Percentiles rank a stretch among this genome's conserved stretches.
Evolutionary conservation across 805 yeast species (phyloP).

Genomic region (Cyberlindnera petersonii): DNA sequence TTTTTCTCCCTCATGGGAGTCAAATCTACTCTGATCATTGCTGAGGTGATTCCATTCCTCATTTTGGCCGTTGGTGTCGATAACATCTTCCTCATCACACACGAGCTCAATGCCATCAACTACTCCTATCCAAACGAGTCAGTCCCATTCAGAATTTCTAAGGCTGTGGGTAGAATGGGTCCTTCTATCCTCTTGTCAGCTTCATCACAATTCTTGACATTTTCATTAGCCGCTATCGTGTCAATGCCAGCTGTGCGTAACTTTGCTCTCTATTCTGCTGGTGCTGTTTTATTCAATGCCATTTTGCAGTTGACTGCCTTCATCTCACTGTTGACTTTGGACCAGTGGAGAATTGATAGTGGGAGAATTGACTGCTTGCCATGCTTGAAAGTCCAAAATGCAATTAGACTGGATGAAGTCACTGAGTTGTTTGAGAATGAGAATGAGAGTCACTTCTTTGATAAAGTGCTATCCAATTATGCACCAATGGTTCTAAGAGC

Average conservation of each 20-base stretch:
- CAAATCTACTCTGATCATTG: constrained; percentile 86
- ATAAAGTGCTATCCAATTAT: constrained; percentile 38
- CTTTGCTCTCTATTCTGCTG: constrained; percentile 87
- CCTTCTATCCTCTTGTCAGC: constrained; percentile 84
- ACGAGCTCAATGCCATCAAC: constrained; percentile 62
- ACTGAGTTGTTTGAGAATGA: constrained; percentile 27
- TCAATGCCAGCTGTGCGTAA: constrained; percentile 95
- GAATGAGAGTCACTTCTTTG: constrained; percentile 33
- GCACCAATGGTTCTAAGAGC: constrained; percentile 56
- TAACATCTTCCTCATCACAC: constrained; percentile 81
- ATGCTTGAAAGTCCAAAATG: constrained; percentile 36
- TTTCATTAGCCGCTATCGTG: constrained; percentile 72
- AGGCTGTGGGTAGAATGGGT: constrained; percentile 70
- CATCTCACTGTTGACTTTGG: constrained; percentile 65
- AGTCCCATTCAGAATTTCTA: constrained; percentile 55
- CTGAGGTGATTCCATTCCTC: constrained; percentile 93
- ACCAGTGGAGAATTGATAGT: constrained; percentile 56
- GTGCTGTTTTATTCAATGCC: constrained; percentile 76
- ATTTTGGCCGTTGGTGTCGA: constrained; percentile 96
- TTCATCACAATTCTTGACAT: constrained; percentile 73
- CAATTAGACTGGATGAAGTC: constrained; percentile 21
- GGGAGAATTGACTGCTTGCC: constrained; percentile 61
- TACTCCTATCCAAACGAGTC: constrained; percentile 42
- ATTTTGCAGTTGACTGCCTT: constrained; percentile 78
- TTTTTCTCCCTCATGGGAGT: constrained; percentile 70